A percentile compares a stretch with the other conserved stretches of the same genome.
Evolutionary conservation across 2,329 filamentous ascomycete genomes (phyloP).

Genomic region (Beauveria sp.): DNA sequence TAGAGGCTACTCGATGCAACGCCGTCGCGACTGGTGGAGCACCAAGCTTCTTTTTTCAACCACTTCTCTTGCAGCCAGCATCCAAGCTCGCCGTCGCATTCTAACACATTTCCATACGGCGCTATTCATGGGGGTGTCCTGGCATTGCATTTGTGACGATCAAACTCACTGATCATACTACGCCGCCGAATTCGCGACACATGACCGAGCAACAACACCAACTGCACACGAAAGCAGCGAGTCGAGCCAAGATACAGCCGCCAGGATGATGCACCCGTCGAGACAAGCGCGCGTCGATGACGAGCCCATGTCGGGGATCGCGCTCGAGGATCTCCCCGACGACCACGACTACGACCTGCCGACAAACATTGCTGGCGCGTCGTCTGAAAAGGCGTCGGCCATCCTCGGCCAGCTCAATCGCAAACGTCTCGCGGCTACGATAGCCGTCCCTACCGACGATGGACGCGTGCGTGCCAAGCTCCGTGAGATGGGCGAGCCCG

Average conservation of each 20-base stretch:
- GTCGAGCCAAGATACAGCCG: background rate
- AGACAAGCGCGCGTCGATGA: constrained; percentile 94
- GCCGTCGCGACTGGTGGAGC: constrained; percentile 8
- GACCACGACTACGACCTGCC: constrained; percentile 84
- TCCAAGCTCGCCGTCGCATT: background rate
- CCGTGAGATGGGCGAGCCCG: constrained; percentile 82
- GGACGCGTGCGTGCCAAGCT: constrained; percentile 72
- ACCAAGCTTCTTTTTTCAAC: constrained; percentile 9
- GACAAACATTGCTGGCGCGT: constrained; percentile 54
- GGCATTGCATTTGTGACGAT: background rate
- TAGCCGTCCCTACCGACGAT: constrained; percentile 92
- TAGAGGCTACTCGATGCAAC: no score
- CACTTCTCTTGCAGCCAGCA: background rate
- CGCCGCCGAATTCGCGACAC: background rate
- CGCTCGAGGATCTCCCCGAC: constrained; percentile 44
- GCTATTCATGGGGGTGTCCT: background rate
- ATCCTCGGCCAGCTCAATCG: constrained; percentile 84
- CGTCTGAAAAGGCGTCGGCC: constrained; percentile 75
- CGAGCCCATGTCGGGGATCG: constrained; percentile 45
- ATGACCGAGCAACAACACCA: background rate
- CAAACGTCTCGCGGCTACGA: constrained; percentile 79
- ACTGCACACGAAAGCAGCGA: background rate
- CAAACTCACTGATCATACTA: background rate
- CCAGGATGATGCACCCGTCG: constrained; percentile 71
- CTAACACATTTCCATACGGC: background rate